phyloP scores from a whole-genome alignment of 768 basidiomycete genomes.

The Pleurotus sapidus region DNA sequence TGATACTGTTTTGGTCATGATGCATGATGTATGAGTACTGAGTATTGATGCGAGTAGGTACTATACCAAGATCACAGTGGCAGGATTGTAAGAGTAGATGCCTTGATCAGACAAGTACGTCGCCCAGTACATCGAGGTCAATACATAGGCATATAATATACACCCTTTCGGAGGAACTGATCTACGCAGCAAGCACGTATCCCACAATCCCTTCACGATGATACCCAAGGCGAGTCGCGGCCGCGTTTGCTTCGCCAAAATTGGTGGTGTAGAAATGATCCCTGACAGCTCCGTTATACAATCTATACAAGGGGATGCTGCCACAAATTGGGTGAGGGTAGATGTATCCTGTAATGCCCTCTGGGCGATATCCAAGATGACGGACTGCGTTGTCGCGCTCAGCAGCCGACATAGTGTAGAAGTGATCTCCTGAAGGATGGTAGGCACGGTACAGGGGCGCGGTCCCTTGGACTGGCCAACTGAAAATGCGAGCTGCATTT shows the following conservation, averaged over 20 bases:
- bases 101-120: too few species aligned
- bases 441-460: conserved; percentile 6
- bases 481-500: neutral
- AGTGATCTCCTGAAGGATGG: neutral
- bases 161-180: too few species aligned
- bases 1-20: too few species aligned
- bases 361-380: neutral
- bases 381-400: neutral
- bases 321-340: neutral
- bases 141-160: too few species aligned
- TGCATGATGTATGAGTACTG: too few species aligned
- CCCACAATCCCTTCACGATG: conserved; percentile 1
- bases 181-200: neutral
- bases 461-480: conserved; percentile 5
- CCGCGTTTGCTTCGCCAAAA: neutral
- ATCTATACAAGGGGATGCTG: neutral
- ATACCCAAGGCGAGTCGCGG: neutral
- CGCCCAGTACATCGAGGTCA: too few species aligned
- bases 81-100: too few species aligned
- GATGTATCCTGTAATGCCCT: neutral
- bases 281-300: neutral
- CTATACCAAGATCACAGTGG: too few species aligned
- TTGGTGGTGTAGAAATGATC: conserved; percentile 8
- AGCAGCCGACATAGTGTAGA: neutral
- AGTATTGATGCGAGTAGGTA: too few species aligned